These are phyloP conservation scores for Musa balbisiana DNA, from an alignment of 202 grass and related monocot genomes.

Conservation along the genomic window DNA sequence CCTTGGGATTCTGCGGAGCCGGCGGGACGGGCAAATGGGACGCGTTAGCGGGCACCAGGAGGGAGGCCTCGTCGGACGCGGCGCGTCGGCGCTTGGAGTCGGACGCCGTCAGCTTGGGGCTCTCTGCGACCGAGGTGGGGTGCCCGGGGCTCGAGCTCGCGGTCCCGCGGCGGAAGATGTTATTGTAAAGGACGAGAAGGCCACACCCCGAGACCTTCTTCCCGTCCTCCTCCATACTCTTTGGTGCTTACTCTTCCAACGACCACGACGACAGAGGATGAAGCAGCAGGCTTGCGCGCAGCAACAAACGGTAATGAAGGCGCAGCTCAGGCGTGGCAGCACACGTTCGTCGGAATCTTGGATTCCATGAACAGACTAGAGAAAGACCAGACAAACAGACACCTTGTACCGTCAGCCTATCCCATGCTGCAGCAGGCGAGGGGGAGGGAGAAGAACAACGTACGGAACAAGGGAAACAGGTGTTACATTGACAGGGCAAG, in stretches of 20 bases:
- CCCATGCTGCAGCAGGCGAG: too few species aligned
- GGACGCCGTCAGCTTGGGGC: not conserved
- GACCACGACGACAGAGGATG: not conserved
- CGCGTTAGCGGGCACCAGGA: not conserved
- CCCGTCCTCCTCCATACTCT: not conserved
- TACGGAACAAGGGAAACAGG: too few species aligned
- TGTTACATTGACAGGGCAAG: too few species aligned
- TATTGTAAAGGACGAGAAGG: conserved; percentile 22
- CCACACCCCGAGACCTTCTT: conserved; percentile 14
- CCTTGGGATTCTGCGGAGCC: not conserved
- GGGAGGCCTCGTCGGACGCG: not conserved
- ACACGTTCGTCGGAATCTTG: too few species aligned
- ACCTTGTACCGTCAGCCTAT: too few species aligned
- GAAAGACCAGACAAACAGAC: too few species aligned
- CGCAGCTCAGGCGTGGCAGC: too few species aligned
- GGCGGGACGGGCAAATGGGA: not conserved
- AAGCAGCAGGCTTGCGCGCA: not conserved
- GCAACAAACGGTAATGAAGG: too few species aligned
- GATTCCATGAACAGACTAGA: too few species aligned
- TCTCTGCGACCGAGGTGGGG: not conserved
- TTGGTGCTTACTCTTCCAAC: not conserved
- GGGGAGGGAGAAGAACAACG: too few species aligned
- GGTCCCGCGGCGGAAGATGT: conserved; percentile 17
- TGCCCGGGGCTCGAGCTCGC: not conserved
- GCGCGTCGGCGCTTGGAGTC: conserved; percentile 15